These are phyloP conservation scores for Chaetomium globosum DNA, from an alignment of 2,329 filamentous ascomycete species.

Conservation along the genomic window DNA sequence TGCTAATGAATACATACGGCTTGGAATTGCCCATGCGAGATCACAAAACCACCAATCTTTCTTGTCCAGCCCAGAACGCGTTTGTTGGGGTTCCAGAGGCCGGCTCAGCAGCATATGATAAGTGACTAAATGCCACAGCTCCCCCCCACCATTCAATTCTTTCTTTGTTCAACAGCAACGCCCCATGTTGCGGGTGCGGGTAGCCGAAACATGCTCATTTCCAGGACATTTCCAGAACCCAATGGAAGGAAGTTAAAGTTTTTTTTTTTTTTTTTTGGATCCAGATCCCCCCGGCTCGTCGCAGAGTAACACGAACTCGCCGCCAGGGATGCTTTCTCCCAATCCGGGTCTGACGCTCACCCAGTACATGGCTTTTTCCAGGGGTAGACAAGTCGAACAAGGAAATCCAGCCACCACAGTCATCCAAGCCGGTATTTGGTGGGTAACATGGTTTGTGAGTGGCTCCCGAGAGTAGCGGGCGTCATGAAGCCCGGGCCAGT, in stretches of 20 bases:
- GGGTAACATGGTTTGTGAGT: conserved; percentile 1
- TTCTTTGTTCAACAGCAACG: conserved; percentile 3
- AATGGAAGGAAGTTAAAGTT: conserved; percentile 3
- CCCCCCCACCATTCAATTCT: too few relatives aligned
- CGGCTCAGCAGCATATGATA: background rate
- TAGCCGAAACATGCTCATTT: conserved; percentile 15
- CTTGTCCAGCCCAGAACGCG: too few relatives aligned
- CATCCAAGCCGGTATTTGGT: background rate
- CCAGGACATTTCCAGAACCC: background rate
- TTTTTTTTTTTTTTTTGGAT: background rate
- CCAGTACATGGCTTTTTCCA: conserved; percentile 7
- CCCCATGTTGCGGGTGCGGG: background rate
- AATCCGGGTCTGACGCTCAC: conserved; percentile 1
- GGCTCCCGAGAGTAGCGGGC: background rate
- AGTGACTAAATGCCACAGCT: background rate
- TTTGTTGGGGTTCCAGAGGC: background rate
- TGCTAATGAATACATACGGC: too few relatives aligned
- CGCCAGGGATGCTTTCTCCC: background rate
- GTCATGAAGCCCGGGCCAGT: conserved; percentile 5
- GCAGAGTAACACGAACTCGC: background rate
- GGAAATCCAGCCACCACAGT: conserved; percentile 1
- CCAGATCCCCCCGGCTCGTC: background rate
- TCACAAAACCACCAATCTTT: too few relatives aligned
- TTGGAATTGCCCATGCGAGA: too few relatives aligned
- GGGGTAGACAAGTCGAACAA: background rate